A percentile compares a stretch with the other conserved stretches of the same genome.
Conservation (phyloP, 164 flowering plant genomes). For the Chimonanthus praecox region DNA sequence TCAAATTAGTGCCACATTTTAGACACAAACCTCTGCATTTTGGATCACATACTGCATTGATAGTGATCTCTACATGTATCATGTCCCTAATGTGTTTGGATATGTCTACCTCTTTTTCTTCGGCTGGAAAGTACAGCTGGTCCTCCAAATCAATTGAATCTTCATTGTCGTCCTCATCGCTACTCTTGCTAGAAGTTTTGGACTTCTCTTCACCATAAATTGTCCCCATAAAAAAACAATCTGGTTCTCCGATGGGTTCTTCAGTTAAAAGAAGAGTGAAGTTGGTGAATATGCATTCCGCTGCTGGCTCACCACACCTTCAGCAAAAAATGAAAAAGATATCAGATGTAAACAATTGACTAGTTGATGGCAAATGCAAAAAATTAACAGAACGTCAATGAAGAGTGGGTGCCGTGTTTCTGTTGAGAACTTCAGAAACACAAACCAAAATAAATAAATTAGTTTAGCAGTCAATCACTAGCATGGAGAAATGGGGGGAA, state of each 20-base stretch:
- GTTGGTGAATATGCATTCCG: constrained; percentile 61
- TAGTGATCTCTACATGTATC: constrained; percentile 75
- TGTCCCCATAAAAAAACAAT: constrained; percentile 44
- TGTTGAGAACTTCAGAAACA: neutral
- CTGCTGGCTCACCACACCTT: constrained; percentile 84
- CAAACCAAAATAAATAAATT: neutral
- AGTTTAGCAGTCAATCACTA: neutral
- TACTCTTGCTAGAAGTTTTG: constrained; percentile 15
- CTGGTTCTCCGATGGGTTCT: constrained; percentile 72
- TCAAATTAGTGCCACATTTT: constrained; percentile 68
- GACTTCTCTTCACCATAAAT: constrained; percentile 42
- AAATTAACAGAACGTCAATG: neutral
- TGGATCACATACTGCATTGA: constrained; percentile 57
- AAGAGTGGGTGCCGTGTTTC: neutral
- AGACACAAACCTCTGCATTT: constrained; percentile 79
- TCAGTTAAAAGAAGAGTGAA: constrained; percentile 71
- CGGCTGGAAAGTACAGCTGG: constrained; percentile 66
- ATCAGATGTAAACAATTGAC: constrained; percentile 1
- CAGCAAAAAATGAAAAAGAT: constrained; percentile 8
- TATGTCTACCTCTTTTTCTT: constrained; percentile 68
- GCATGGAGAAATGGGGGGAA: neutral
- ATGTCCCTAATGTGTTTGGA: constrained; percentile 81
- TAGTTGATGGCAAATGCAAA: neutral
- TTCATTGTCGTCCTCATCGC: constrained; percentile 43
- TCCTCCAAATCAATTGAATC: constrained; percentile 62